These are phyloP conservation scores for Arthrobotrys sphaeroides DNA, from an alignment of 2,329 filamentous ascomycete species.

Conservation along the genomic window DNA sequence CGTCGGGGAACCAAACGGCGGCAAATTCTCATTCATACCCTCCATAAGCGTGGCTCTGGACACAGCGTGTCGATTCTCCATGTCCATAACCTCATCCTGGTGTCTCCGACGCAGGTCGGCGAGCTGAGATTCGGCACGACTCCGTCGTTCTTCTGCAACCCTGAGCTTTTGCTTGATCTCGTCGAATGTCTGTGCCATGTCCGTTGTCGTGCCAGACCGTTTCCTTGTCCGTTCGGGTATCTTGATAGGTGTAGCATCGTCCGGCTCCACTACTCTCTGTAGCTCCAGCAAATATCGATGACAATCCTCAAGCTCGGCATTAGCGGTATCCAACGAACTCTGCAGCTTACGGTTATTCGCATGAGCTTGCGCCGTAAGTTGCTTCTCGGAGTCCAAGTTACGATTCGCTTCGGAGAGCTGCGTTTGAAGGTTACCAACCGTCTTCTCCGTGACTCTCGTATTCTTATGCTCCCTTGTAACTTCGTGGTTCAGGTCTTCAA, in stretches of 20 bases:
- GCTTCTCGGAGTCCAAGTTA: conserved; percentile 87
- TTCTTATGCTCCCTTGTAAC: conserved; percentile 88
- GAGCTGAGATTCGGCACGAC: conserved; percentile 83
- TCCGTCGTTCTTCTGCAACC: conserved; percentile 80
- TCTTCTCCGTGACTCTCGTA: conserved; percentile 88
- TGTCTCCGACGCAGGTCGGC: conserved; percentile 78
- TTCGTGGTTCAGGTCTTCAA: conserved; percentile 94
- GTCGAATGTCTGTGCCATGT: conserved; percentile 86
- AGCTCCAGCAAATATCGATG: conserved; percentile 81
- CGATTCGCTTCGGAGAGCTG: conserved; percentile 90
- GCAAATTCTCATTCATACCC: conserved; percentile 86
- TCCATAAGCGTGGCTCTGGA: conserved; percentile 80
- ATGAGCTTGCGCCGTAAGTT: conserved; percentile 84
- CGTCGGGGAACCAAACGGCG: conserved; percentile 77
- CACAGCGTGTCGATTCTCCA: conserved; percentile 70
- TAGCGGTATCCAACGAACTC: conserved; percentile 77
- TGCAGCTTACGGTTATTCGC: conserved; percentile 84
- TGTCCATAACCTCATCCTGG: conserved; percentile 74
- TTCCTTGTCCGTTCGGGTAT: conserved; percentile 75
- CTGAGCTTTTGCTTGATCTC: conserved; percentile 87
- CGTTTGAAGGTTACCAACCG: conserved; percentile 78
- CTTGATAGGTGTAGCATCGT: conserved; percentile 70
- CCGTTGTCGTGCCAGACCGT: conserved; percentile 73
- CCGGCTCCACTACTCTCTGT: conserved; percentile 87
- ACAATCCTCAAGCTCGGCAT: conserved; percentile 81